These are phyloP conservation scores for Solanum verrucosum DNA, from an alignment of 257 asterid genomes.

Conservation along the genomic window DNA sequence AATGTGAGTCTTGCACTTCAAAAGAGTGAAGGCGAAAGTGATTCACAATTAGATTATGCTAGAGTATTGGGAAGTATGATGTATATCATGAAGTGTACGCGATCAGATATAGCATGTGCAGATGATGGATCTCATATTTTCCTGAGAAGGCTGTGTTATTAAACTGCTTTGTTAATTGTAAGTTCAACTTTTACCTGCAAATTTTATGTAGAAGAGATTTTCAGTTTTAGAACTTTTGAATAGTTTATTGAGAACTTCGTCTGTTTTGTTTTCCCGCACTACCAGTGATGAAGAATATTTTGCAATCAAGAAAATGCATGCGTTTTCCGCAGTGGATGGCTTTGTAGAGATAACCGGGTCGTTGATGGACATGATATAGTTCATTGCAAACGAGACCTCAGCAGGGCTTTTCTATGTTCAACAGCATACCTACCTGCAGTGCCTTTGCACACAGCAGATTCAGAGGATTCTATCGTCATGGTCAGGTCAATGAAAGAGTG, in stretches of 20 bases:
- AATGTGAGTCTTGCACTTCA: too few species aligned
- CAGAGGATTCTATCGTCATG: too few species aligned
- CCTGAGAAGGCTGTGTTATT: too few species aligned
- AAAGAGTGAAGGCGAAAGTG: too few species aligned
- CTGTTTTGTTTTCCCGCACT: neutral
- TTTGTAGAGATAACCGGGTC: constrained; percentile 68
- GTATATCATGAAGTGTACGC: too few species aligned
- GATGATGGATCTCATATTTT: too few species aligned
- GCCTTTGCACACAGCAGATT: constrained; percentile 8
- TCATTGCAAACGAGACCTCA: constrained; percentile 88
- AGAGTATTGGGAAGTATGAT: too few species aligned
- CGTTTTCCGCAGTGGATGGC: constrained; percentile 63
- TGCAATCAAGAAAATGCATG: constrained; percentile 65
- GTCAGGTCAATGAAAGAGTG: too few species aligned
- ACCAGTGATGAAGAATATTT: constrained; percentile 67
- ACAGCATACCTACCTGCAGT: constrained; percentile 63
- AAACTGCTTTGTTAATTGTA: too few species aligned
- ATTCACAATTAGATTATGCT: too few species aligned
- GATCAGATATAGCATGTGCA: too few species aligned
- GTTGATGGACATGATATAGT: constrained; percentile 70
- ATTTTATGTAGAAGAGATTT: neutral
- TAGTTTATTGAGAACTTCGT: neutral
- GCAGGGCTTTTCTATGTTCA: constrained; percentile 85
- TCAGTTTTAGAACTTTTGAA: neutral
- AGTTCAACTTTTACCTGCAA: too few species aligned